Percentiles rank a stretch among this genome's conserved stretches.
Conservation (phyloP, 2,329 filamentous ascomycete species). For the Celoporthe dispersa region DNA sequence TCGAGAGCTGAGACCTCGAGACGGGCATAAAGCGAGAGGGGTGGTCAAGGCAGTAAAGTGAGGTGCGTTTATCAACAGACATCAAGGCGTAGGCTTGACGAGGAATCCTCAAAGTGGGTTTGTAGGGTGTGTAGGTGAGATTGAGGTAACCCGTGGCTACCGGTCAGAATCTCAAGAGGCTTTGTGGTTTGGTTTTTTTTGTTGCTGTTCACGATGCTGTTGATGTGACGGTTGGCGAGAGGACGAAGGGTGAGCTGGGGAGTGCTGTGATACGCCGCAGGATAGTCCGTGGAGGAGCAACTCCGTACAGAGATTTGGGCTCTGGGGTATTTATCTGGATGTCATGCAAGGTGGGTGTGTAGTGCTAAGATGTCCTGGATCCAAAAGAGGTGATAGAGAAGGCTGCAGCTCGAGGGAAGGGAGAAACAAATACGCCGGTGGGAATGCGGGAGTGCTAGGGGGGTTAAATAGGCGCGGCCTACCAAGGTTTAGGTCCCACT, state of each 20-base stretch:
- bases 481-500: neutral
- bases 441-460: constrained; percentile 9
- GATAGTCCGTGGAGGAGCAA: neutral
- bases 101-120: constrained; percentile 22
- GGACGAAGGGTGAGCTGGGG: too few relatives aligned
- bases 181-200: neutral
- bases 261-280: neutral
- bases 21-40: constrained; percentile 62
- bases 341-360: neutral
- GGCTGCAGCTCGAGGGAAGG: neutral
- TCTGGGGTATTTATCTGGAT: neutral
- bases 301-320: neutral
- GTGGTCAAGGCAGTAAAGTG: constrained; percentile 60
- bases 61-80: constrained; percentile 62
- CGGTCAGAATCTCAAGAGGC: constrained; percentile 3
- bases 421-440: neutral
- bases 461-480: constrained; percentile 25
- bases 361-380: neutral
- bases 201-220: neutral
- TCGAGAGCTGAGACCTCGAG: constrained; percentile 59
- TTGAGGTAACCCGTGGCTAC: constrained; percentile 20
- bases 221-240: too few relatives aligned
- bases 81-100: constrained; percentile 54
- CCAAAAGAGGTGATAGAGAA: neutral
- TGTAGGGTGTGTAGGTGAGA: constrained; percentile 25